Base-by-base conservation (phyloP, 176 grass and related monocot species). In the Bolboschoenus planiculmis region DNA sequence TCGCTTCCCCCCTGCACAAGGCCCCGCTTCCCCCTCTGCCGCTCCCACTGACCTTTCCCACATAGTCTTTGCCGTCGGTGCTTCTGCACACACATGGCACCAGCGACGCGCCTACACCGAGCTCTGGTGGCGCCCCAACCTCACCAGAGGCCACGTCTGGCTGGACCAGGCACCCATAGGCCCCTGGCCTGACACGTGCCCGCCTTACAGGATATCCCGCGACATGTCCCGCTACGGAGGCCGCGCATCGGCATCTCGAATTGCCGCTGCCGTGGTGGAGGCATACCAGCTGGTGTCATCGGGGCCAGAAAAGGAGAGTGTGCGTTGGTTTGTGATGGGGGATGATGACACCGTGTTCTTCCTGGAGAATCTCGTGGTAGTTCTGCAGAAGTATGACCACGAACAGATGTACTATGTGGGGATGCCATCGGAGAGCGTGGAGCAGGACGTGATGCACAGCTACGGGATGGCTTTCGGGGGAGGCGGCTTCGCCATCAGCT, bases 341-440 rank as follows among this genome's bases (percentile, higher is more conserved):
- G 95, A 97, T 85, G 95, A 98, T 85, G 95, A 98, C 92, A 98
- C 95, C 5, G 84, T 98, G 34, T 98, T 98, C 92, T 98, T 98
- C 89, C 81, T 83, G 64, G 92, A 98, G 43, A 98, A 98, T 85
- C 85, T 98, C 14, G 85, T 91, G 75, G 82, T 80, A 3, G 87
- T 88, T 85, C 90, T 99, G 87, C 53, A 86, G 46, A 99, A 99
- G 86, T 99, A 99, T 80, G 89, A 99, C 84, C 89, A 99, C 85
- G 27, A 83, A 84, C 87, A 99, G 87, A 88, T 99, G 91, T 91
- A 95, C 79, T 99, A 99, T 68, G 76, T 99, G 14, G 96, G 96
- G 84, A 90, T 91, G 75, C 60, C 96, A 20, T 99, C 96, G 51
- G 96, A 99, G 86, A 99, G 90, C 89, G 92, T 99, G 79, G 96